phyloP scores from a whole-genome alignment of 768 basidiomycete species.

The Russula lepida region DNA sequence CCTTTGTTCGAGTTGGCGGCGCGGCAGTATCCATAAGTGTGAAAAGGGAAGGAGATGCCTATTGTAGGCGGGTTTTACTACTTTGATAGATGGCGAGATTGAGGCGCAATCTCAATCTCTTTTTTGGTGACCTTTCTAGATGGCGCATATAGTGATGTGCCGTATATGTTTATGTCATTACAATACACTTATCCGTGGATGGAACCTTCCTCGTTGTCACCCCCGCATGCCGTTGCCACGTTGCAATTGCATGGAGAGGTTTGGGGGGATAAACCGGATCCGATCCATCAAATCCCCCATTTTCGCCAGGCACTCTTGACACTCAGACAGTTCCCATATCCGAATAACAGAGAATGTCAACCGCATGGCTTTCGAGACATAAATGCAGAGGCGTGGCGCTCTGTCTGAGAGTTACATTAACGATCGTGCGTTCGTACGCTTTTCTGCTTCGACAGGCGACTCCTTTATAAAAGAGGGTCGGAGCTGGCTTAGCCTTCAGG shows the following conservation, averaged over 20 bases:
- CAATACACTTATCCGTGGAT: neutral
- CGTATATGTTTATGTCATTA: neutral
- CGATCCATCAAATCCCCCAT: neutral
- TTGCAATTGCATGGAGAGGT: neutral
- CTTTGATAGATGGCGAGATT: neutral
- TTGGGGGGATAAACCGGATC: neutral
- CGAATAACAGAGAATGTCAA: too few species aligned
- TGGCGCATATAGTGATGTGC: too few species aligned
- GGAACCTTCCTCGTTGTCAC: neutral
- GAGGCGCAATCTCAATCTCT: conserved; percentile 6
- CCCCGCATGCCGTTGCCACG: neutral
- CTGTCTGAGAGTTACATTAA: conserved; percentile 10
- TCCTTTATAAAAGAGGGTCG: conserved; percentile 4
- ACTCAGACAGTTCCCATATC: too few species aligned
- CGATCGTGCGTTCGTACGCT: neutral
- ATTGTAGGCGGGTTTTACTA: neutral
- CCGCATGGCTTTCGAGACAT: too few species aligned
- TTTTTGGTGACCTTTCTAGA: neutral
- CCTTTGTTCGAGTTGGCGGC: too few species aligned
- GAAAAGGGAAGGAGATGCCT: neutral
- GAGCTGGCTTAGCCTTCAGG: conserved; percentile 6
- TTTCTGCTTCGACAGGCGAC: conserved; percentile 4
- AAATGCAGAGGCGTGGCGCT: conserved; percentile 6
- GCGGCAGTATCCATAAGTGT: neutral
- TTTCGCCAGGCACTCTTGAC: too few species aligned